Evolutionary conservation across 2,329 filamentous ascomycete species (phyloP).

Genomic region (Penicillium crustosum): DNA sequence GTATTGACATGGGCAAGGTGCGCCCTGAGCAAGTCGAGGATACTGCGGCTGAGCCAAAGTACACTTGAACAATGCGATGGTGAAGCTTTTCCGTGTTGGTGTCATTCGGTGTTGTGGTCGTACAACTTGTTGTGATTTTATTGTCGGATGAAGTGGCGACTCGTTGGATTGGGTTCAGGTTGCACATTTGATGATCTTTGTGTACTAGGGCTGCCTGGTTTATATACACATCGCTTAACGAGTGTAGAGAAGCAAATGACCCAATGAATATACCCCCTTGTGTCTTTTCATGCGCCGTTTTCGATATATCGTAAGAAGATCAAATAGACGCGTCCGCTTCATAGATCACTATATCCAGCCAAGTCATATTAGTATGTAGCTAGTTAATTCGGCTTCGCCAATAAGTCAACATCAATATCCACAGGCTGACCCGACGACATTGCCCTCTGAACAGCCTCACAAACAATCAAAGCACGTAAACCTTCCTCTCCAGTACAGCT

Average conservation of each 20-base stretch:
- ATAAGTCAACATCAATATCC: conserved; percentile 27
- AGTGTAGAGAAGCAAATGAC: conserved; percentile 1
- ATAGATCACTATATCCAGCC: background rate
- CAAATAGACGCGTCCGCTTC: background rate
- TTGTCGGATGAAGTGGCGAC: background rate
- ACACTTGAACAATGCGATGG: conserved; percentile 10
- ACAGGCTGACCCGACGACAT: conserved; percentile 42
- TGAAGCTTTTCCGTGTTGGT: background rate
- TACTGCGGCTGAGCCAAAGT: conserved; percentile 12
- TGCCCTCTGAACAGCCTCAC: conserved; percentile 51
- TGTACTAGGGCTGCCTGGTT: background rate
- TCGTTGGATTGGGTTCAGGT: background rate
- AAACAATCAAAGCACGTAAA: conserved; percentile 53
- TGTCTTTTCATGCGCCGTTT: background rate
- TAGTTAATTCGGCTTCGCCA: conserved; percentile 4
- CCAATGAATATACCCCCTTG: conserved; percentile 1
- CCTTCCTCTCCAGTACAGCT: conserved; percentile 53
- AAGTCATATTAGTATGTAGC: background rate
- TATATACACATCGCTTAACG: background rate
- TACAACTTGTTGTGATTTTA: background rate
- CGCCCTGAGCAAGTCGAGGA: conserved; percentile 21
- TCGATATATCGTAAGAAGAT: background rate
- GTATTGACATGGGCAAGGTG: conserved; percentile 18
- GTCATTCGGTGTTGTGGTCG: background rate
- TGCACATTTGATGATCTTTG: background rate